A percentile compares a stretch with the other conserved stretches of the same genome.
These are phyloP conservation scores for Sphagnum magellanicum DNA, from an alignment of 228 moss, liverwort and hornwort genomes.

Conservation along the genomic window DNA sequence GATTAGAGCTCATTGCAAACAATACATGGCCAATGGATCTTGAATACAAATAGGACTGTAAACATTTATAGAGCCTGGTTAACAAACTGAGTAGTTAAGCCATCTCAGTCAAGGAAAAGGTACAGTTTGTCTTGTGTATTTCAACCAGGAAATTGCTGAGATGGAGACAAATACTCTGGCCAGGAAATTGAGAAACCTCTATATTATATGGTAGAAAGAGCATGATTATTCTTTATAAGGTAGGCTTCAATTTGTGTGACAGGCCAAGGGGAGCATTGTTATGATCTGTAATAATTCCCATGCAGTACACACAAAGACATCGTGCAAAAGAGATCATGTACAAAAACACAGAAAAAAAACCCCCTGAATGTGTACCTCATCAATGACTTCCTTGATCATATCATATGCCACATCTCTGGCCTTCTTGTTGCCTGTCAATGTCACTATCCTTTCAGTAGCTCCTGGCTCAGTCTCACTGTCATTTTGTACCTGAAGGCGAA, in stretches of 20 bases:
- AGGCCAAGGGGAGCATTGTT: too few relatives aligned
- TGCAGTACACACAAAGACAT: background rate
- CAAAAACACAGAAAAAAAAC: slow-evolving; percentile 16
- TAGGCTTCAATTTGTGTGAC: too few relatives aligned
- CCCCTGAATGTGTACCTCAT: slow-evolving; percentile 68
- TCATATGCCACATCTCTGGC: slow-evolving; percentile 98
- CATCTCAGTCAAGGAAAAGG: too few relatives aligned
- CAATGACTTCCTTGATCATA: slow-evolving; percentile 99
- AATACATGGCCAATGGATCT: slow-evolving; percentile 46
- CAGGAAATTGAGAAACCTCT: too few relatives aligned
- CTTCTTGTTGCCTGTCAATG: slow-evolving; percentile 96
- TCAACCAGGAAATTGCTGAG: too few relatives aligned
- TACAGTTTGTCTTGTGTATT: too few relatives aligned
- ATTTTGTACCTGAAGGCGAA: slow-evolving; percentile 75
- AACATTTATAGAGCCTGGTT: slow-evolving; percentile 23
- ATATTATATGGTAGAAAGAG: too few relatives aligned
- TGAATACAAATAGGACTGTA: slow-evolving; percentile 44
- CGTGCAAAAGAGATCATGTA: slow-evolving; percentile 2
- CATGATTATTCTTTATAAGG: too few relatives aligned
- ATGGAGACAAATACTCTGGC: too few relatives aligned
- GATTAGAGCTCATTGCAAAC: slow-evolving; percentile 90
- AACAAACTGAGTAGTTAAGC: too few relatives aligned
- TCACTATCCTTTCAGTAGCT: slow-evolving; percentile 93
- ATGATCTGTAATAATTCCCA: too few relatives aligned
- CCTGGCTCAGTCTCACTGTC: slow-evolving; percentile 97